Evolutionary conservation across 2,329 filamentous ascomycete species (phyloP).

Genomic region (Botrytis hyacinthi): DNA sequence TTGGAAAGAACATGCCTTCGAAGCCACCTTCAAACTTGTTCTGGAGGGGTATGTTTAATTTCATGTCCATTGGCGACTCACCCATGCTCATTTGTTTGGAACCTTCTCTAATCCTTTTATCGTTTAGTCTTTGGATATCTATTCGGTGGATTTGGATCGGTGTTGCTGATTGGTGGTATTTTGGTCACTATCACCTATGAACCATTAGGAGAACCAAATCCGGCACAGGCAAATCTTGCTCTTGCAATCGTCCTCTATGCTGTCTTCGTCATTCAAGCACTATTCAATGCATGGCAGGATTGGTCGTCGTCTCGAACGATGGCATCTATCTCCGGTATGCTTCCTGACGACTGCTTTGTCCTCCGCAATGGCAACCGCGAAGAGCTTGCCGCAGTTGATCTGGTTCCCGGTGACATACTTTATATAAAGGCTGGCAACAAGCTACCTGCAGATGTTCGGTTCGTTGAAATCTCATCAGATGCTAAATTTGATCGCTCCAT

Average conservation of each 20-base stretch:
- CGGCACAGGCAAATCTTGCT: conserved; percentile 65
- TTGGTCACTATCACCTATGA: conserved; percentile 75
- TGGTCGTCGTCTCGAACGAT: conserved; percentile 74
- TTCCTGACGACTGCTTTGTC: conserved; percentile 67
- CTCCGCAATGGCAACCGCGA: conserved; percentile 56
- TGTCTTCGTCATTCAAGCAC: conserved; percentile 67
- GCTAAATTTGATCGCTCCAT: conserved; percentile 72
- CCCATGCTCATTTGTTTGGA: background rate
- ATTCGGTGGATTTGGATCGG: conserved; percentile 71
- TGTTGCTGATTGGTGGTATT: conserved; percentile 65
- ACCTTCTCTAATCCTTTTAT: background rate
- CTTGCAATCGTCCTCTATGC: conserved; percentile 69
- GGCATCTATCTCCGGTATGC: conserved; percentile 74
- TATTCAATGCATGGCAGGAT: conserved; percentile 68
- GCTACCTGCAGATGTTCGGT: conserved; percentile 69
- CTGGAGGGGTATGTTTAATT: conserved; percentile 40
- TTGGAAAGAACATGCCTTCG: conserved; percentile 65
- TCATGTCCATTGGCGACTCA: background rate
- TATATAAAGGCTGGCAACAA: conserved; percentile 69
- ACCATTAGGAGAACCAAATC: conserved; percentile 64
- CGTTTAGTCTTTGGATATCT: conserved; percentile 59
- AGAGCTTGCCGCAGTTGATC: conserved; percentile 51
- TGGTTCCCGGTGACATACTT: conserved; percentile 71
- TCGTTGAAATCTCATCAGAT: conserved; percentile 65
- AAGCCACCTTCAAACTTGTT: conserved; percentile 60